Evolutionary conservation across 345 rosid genomes (phyloP), one percentile per base, ranked within the genome.

Genomic region (Brassica juncea): DNA sequence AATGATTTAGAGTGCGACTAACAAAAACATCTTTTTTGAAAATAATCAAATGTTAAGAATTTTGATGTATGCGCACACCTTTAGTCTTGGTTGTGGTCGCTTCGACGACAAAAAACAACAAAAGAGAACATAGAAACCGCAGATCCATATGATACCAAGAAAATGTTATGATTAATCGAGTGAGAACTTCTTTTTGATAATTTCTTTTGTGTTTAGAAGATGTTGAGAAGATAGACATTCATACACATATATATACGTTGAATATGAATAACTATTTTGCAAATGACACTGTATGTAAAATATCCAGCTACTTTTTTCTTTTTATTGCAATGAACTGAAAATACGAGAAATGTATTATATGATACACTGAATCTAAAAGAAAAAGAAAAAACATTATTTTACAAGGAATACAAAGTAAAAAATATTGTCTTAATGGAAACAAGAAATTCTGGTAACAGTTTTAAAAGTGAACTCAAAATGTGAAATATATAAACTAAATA

Each of bases 101-200:
- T 73, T 52, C 34, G 35, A 35, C 47, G 28, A 27, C 11, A 30
- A 35, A 49, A 4, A 54, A 11, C 6, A 73, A 39, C 6, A 74
- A 49, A 25, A 80, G 35, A 12, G 37, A 35, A 27, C 59, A 10
- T 7, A 61, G 4, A 12, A 73, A 34, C 54, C 49, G 74, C 2
- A 74, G 32, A 49, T 34, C 35, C 82, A 79, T 42, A 10, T 79
- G 34, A 2, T 49, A 42, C 28, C 35, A 66, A 49, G 57, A 6
- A 61, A 72, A 39, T 66, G 6, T 65, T 57, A 42, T 39, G 64
- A 21, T 28, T 55, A 21, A 57, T 8, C 11, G 32, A 78, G 21
- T 21, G 72, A 14, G 31, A 59, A 28, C 12, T 12, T 0, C n/a
- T 31, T 7, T 58, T 42, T 66, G 28, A 39, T 4, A 25, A 1